Evolutionary conservation across 768 basidiomycete genomes (phyloP).

Genomic region (Crucibulum laeve): DNA sequence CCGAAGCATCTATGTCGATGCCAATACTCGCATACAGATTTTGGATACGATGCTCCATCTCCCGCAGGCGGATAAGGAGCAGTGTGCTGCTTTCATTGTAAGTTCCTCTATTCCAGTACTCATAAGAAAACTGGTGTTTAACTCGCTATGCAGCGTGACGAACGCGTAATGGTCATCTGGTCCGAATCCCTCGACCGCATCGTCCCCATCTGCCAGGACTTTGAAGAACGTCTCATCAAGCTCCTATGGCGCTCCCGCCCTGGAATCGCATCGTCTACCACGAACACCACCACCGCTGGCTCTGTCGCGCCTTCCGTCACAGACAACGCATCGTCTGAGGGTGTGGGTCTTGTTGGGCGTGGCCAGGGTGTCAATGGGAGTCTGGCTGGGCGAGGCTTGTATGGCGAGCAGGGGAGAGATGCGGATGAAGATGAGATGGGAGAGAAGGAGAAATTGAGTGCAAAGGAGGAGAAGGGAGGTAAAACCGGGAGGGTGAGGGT

Average conservation of each 20-base stretch:
- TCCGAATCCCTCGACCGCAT: constrained; percentile 76
- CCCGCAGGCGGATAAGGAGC: constrained; percentile 79
- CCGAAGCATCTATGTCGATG: constrained; percentile 64
- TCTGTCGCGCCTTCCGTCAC: too few relatives aligned
- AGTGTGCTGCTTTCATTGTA: constrained; percentile 84
- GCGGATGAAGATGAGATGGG: constrained; percentile 12
- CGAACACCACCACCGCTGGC: constrained; percentile 8
- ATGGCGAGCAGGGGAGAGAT: constrained; percentile 22
- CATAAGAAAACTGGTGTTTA: neutral
- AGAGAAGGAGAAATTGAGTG: constrained; percentile 3
- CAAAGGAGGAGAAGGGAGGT: neutral
- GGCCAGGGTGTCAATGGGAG: neutral
- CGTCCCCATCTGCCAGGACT: constrained; percentile 67
- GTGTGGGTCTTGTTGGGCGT: neutral
- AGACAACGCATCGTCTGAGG: neutral
- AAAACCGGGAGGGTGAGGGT: constrained; percentile 18
- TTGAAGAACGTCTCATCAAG: constrained; percentile 75
- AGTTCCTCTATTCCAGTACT: constrained; percentile 19
- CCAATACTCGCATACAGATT: constrained; percentile 82
- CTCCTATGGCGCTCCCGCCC: constrained; percentile 67
- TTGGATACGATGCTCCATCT: constrained; percentile 75
- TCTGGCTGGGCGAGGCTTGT: constrained; percentile 13
- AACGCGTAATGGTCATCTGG: constrained; percentile 83
- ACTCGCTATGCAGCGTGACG: constrained; percentile 55
- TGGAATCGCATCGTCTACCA: constrained; percentile 5